phyloP scores from a whole-genome alignment of 1,284 basidiomycete genomes.

The Microbotryum saponariae region DNA sequence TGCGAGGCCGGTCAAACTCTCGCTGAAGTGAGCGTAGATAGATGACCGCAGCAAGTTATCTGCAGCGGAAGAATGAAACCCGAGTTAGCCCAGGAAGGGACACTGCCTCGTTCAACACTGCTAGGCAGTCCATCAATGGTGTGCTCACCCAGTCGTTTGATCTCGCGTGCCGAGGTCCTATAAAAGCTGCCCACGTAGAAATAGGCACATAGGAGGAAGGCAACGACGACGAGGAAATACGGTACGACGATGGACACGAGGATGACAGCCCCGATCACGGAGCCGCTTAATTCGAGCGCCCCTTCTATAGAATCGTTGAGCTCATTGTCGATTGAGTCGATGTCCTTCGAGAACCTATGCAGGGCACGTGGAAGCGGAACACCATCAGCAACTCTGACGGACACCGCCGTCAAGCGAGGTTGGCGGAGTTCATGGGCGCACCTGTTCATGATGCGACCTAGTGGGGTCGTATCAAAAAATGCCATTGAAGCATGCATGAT shows the following conservation, averaged over 20 bases:
- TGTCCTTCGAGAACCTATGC: slow-evolving; percentile 6
- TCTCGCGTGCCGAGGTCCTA: slow-evolving; percentile 59
- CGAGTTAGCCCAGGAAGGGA: too few relatives aligned
- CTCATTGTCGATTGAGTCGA: slow-evolving; percentile 73
- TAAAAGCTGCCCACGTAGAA: slow-evolving; percentile 62
- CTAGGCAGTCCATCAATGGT: too few relatives aligned
- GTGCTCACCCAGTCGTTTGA: slow-evolving; percentile 51
- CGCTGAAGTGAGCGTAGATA: slow-evolving; percentile 77
- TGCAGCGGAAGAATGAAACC: too few relatives aligned
- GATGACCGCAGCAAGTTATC: slow-evolving; percentile 62
- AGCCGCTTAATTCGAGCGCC: slow-evolving; percentile 56
- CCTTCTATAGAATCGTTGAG: slow-evolving; percentile 65
- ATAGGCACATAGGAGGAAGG: slow-evolving; percentile 50
- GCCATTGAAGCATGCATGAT: slow-evolving; percentile 61
- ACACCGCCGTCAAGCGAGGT: slow-evolving; percentile 28
- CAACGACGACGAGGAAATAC: slow-evolving; percentile 62
- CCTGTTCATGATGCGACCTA: slow-evolving; percentile 77
- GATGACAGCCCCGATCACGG: slow-evolving; percentile 65
- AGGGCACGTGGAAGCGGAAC: too few relatives aligned
- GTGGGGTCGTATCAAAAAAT: slow-evolving; percentile 76
- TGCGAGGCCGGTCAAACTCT: slow-evolving; percentile 71
- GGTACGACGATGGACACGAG: slow-evolving; percentile 55
- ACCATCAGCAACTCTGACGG: slow-evolving; percentile 26
- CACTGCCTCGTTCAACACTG: too few relatives aligned
- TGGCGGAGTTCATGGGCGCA: too few relatives aligned